Percentiles rank a stretch among this genome's conserved stretches.
phyloP scores from a whole-genome alignment of 306 rosid species.

The Vigna unguiculata region DNA sequence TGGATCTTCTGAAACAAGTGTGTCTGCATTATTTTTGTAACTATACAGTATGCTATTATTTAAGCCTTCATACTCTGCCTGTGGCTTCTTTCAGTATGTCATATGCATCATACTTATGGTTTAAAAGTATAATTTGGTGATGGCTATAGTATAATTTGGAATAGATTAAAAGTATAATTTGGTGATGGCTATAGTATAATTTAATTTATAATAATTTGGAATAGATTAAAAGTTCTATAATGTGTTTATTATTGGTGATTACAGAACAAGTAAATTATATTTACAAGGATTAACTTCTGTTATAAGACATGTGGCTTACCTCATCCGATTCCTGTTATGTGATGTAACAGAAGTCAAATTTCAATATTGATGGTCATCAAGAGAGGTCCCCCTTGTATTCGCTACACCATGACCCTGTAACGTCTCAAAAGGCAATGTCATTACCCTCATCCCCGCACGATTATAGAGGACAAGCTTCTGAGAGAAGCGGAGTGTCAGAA shows the following conservation, averaged over 20 bases:
- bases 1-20: constrained; percentile 55
- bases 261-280: background rate
- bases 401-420: constrained; percentile 51
- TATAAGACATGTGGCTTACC: constrained; percentile 1
- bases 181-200: background rate
- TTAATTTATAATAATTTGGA: constrained; percentile 14
- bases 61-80: constrained; percentile 25
- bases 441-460: constrained; percentile 93
- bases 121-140: too few relatives aligned
- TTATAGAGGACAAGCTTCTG: constrained; percentile 74
- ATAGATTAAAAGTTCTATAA: constrained; percentile 24
- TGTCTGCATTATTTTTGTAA: constrained; percentile 37
- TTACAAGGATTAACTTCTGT: constrained; percentile 30
- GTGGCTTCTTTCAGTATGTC: constrained; percentile 37
- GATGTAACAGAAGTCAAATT: constrained; percentile 52
- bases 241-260: background rate
- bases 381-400: constrained; percentile 52
- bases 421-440: constrained; percentile 85
- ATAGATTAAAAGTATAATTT: constrained; percentile 31
- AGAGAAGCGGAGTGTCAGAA: constrained; percentile 59
- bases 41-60: constrained; percentile 34
- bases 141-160: constrained; percentile 4
- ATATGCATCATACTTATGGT: constrained; percentile 16
- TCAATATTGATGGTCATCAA: constrained; percentile 46
- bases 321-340: constrained; percentile 30